phyloP scores from a whole-genome alignment of 2,329 filamentous ascomycete genomes.

The Stachybotrys elegans region DNA sequence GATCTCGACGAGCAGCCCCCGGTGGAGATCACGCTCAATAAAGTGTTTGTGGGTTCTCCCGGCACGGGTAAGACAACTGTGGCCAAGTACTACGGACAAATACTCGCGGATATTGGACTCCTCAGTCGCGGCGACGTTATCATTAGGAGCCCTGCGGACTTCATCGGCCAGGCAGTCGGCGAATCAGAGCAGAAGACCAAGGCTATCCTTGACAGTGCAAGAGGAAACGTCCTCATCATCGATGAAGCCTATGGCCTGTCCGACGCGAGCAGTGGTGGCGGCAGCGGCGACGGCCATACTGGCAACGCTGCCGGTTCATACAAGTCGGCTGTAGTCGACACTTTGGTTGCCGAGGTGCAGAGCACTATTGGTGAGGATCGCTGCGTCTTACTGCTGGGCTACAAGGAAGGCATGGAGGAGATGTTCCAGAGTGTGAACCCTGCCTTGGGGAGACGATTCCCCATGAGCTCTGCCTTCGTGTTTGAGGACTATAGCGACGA shows the following conservation, averaged over 20 bases:
- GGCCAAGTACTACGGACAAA: slow-evolving; percentile 61
- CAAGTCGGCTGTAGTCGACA: slow-evolving; percentile 65
- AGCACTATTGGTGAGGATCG: slow-evolving; percentile 65
- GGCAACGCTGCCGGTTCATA: slow-evolving; percentile 31
- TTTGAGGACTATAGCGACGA: slow-evolving; percentile 64
- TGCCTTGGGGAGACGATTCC: slow-evolving; percentile 62
- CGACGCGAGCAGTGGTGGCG: background rate
- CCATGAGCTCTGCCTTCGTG: slow-evolving; percentile 54
- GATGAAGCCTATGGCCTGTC: slow-evolving; percentile 66
- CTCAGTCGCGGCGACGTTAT: slow-evolving; percentile 58
- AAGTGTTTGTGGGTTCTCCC: slow-evolving; percentile 60
- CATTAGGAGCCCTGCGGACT: slow-evolving; percentile 64
- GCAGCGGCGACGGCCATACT: slow-evolving; percentile 27
- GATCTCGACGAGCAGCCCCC: slow-evolving; percentile 53
- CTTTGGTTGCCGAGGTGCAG: slow-evolving; percentile 69
- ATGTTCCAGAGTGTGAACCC: slow-evolving; percentile 75
- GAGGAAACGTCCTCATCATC: slow-evolving; percentile 68
- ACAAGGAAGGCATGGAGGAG: slow-evolving; percentile 61
- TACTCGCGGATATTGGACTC: slow-evolving; percentile 59
- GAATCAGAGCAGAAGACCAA: slow-evolving; percentile 64
- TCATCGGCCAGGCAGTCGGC: slow-evolving; percentile 56
- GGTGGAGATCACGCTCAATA: slow-evolving; percentile 55
- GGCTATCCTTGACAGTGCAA: slow-evolving; percentile 55
- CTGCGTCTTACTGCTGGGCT: slow-evolving; percentile 67
- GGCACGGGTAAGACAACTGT: slow-evolving; percentile 69